These are phyloP conservation scores for Talaromyces ruber DNA, from an alignment of 495 filamentous ascomycete species.

Conservation along the genomic window DNA sequence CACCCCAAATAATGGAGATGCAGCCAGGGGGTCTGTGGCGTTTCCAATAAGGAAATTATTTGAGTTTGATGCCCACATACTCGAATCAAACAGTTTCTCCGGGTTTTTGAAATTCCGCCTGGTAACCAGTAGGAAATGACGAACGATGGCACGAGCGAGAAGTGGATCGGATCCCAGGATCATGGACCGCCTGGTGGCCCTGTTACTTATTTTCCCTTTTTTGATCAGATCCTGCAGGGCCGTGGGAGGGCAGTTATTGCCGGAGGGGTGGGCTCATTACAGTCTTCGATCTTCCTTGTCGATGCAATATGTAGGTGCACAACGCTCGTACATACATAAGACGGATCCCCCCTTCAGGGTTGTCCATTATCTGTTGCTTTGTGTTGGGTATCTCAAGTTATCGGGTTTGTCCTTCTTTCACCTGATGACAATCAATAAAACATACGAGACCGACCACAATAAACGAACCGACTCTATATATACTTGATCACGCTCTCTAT, in stretches of 20 bases:
- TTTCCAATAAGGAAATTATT: background rate
- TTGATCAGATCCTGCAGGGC: background rate
- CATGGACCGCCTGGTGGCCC: background rate
- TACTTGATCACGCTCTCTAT: background rate
- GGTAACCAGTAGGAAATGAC: background rate
- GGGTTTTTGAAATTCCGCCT: background rate
- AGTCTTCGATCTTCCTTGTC: background rate
- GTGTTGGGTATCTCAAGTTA: background rate
- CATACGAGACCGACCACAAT: background rate
- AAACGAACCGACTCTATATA: background rate
- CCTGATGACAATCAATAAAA: background rate
- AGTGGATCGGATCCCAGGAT: background rate
- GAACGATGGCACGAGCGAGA: background rate
- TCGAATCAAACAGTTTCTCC: background rate
- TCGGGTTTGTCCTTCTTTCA: background rate
- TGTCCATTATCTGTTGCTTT: background rate
- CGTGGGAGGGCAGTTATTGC: background rate
- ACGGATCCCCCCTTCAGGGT: background rate
- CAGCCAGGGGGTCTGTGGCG: background rate
- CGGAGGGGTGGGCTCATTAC: background rate
- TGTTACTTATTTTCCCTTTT: background rate
- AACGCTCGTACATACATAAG: slow-evolving; percentile 1
- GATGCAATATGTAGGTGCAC: background rate
- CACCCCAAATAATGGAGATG: background rate
- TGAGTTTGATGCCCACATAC: background rate